A percentile compares a stretch with the other conserved stretches of the same genome.
Conservation (phyloP, 2,329 filamentous ascomycete genomes). For the Magnaporthiopsis incrustans region DNA sequence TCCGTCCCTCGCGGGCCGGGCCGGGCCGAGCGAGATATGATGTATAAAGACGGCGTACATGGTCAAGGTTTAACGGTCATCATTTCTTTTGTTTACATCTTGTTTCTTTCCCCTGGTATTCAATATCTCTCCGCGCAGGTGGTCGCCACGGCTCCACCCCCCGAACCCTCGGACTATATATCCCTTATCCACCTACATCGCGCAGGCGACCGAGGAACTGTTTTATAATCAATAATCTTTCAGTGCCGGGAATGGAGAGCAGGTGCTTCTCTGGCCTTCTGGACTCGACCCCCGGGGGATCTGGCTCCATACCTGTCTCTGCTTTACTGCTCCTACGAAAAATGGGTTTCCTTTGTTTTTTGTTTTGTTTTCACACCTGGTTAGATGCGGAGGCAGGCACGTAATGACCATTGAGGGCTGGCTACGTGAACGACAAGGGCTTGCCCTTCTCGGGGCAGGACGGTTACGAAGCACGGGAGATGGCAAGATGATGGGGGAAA, state of each 20-base stretch:
- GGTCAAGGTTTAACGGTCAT: not conserved
- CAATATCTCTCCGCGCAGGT: not conserved
- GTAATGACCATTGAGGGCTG: not conserved
- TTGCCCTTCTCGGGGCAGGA: not conserved
- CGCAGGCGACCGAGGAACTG: not conserved
- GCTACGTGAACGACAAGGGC: not conserved
- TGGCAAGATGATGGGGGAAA: not conserved
- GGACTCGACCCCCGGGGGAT: not conserved
- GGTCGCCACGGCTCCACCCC: not conserved
- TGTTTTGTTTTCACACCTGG: not conserved
- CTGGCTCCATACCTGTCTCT: not conserved
- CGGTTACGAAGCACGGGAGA: not conserved
- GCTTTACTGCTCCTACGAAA: not conserved
- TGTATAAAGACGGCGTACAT: not conserved
- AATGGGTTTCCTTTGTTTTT: not conserved
- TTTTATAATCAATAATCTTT: not conserved
- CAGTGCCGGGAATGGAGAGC: not conserved
- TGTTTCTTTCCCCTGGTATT: not conserved
- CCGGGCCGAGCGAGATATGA: not conserved
- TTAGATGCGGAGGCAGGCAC: not conserved
- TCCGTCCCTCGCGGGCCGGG: not conserved
- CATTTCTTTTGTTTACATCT: conserved; percentile 1
- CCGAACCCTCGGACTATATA: not conserved
- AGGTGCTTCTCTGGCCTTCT: not conserved
- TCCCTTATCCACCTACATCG: not conserved